Evolutionary conservation across 306 rosid species (phyloP).

Genomic region (Vigna angularis): DNA sequence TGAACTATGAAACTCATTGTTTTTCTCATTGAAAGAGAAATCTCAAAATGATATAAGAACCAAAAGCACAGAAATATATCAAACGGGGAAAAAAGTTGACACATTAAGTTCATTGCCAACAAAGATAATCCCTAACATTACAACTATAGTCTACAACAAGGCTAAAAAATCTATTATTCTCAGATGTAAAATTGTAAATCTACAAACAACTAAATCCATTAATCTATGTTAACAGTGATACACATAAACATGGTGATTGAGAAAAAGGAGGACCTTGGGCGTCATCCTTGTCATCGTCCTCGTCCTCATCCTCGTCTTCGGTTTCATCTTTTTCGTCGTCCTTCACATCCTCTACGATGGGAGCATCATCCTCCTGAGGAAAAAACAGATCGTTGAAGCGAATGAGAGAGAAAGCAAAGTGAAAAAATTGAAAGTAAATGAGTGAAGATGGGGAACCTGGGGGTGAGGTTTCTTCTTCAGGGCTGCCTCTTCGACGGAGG

Average conservation of each 20-base stretch:
- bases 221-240: not conserved
- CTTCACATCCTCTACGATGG: slow-evolving; percentile 68
- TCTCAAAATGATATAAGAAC: not conserved
- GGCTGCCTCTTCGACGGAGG: slow-evolving; percentile 48
- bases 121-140: not conserved
- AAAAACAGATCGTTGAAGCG: not conserved
- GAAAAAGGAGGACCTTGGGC: slow-evolving; percentile 52
- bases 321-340: slow-evolving; percentile 60
- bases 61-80: not conserved
- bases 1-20: not conserved
- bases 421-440: not conserved
- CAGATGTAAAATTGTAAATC: not conserved
- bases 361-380: slow-evolving; percentile 58
- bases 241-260: not conserved
- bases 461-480: slow-evolving; percentile 47
- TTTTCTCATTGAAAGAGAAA: not conserved
- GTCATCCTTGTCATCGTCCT: slow-evolving; percentile 62
- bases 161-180: not conserved
- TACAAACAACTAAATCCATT: not conserved
- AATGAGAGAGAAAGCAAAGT: not conserved
- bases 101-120: not conserved
- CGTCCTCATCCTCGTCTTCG: slow-evolving; percentile 57
- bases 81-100: not conserved
- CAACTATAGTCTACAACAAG: not conserved
- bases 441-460: slow-evolving; percentile 42